Base-by-base conservation (phyloP, 352 stramenopile species). In the Globisporangium uncinulatum region DNA sequence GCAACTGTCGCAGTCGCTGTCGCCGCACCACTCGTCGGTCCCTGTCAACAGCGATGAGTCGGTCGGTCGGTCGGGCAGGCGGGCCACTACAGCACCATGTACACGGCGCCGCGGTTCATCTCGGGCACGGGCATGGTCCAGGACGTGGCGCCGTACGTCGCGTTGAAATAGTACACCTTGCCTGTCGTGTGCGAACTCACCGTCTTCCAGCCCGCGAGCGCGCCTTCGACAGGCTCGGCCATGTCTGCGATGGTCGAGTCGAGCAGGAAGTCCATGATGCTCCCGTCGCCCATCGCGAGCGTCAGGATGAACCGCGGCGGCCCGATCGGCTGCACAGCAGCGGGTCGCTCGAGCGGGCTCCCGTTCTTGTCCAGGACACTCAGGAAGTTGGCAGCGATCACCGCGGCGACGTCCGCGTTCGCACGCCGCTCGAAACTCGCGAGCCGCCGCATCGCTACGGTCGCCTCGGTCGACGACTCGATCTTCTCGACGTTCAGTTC, bases 121-220 rank as follows among this genome's bases (percentile, higher is more conserved):
- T 89, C 76, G 2, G 79, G 68, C 37, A 70, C 68, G 14, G 83
- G 83, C 50, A 89, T 55, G 19, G 83, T 92, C 83, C 83, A 92
- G 21, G 79, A 89, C 57, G 83, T 86, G 62, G 83, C 70, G 46
- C 78, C 78, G 55, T 75, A 87, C 41, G 71, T 78, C 52, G 83
- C 74, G 71, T 92, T 90, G 74, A 87, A 92, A 61, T 80, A 92
- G 67, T 92, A 92, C 65, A 87, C 57, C 60, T 89, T 92, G 60
- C 78, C 80, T 7, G 79, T 90, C 49, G 81, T 86, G 44, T 75
- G 76, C 10, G 78, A 92, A 21, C 83, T 51, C 58, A 92, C 83
- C 0, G 83, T 66, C 32, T 85, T 70, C 83, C 83, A 92, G 29
- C 83, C 79, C 6, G 66, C 61, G 9, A 60, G 60, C 31, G 63